A percentile compares a stretch with the other conserved stretches of the same genome.
These are phyloP conservation scores for Solanum chiquidenum DNA, from an alignment of 257 asterid genomes.

Conservation along the genomic window DNA sequence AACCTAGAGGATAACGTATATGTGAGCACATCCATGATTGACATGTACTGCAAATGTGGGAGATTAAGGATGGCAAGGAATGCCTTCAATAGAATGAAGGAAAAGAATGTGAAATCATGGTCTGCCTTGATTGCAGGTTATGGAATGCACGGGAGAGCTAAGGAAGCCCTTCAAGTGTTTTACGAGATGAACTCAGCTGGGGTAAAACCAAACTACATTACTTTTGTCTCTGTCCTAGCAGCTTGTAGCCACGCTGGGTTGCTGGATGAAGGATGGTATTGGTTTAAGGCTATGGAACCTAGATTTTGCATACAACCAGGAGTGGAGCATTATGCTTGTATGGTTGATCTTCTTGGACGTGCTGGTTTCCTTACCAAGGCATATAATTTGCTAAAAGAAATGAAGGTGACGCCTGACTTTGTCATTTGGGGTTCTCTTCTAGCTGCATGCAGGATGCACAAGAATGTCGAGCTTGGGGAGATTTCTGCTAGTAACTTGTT, in stretches of 20 bases:
- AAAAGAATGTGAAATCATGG: constrained; percentile 82
- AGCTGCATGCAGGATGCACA: constrained; percentile 79
- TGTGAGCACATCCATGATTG: constrained; percentile 76
- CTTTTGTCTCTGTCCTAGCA: constrained; percentile 74
- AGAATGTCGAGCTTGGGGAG: constrained; percentile 78
- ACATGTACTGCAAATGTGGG: constrained; percentile 95
- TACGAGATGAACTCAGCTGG: constrained; percentile 58
- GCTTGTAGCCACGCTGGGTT: constrained; percentile 95
- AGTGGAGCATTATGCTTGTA: constrained; percentile 86
- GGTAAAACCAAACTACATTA: constrained; percentile 63
- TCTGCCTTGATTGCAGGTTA: constrained; percentile 92
- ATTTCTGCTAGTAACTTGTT: constrained; percentile 61
- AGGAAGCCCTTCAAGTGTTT: constrained; percentile 66
- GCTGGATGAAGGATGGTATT: constrained; percentile 86
- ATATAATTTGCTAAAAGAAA: constrained; percentile 54
- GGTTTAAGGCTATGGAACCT: constrained; percentile 77
- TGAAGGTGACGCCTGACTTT: constrained; percentile 66
- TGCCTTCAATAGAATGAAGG: constrained; percentile 55
- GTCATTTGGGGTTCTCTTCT: constrained; percentile 89
- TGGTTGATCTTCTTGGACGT: constrained; percentile 93
- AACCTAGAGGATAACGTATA: constrained; percentile 55
- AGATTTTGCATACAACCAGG: constrained; percentile 54
- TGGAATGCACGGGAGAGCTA: constrained; percentile 91
- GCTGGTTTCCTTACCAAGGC: constrained; percentile 75
- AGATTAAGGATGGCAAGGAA: constrained; percentile 57